A percentile compares a stretch with the other conserved stretches of the same genome.
Evolutionary conservation across 768 basidiomycete genomes (phyloP).

Genomic region (Leccinum variicolor): DNA sequence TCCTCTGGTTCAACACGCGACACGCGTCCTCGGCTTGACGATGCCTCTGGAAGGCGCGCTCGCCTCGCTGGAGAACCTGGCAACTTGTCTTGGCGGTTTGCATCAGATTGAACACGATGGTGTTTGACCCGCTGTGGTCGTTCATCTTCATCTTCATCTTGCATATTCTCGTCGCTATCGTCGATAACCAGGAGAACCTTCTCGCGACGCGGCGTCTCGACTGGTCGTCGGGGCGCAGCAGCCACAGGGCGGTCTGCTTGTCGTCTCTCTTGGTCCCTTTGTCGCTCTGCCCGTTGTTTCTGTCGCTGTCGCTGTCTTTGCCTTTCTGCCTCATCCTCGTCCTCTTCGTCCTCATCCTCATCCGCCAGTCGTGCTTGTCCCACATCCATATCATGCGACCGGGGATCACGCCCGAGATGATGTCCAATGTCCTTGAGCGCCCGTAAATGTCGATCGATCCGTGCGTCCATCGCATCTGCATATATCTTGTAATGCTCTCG

Average conservation of each 20-base stretch:
- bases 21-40: not conserved
- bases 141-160: slow-evolving; percentile 2
- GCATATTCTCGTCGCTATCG: not conserved
- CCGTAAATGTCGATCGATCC: slow-evolving; percentile 34
- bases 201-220: not conserved
- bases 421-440: slow-evolving; percentile 14
- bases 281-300: not conserved
- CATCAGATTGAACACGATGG: slow-evolving; percentile 7
- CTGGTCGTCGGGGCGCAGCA: not conserved
- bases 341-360: slow-evolving; percentile 7
- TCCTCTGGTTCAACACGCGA: not conserved
- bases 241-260: not conserved
- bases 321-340: slow-evolving; percentile 15
- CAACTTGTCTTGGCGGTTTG: not conserved
- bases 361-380: not conserved
- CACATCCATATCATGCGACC: slow-evolving; percentile 11
- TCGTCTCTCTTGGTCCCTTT: not conserved
- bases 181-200: not conserved
- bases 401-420: slow-evolving; percentile 22
- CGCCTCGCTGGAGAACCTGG: slow-evolving; percentile 2
- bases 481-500: slow-evolving; percentile 56
- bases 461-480: slow-evolving; percentile 35
- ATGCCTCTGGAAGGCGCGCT: not conserved
- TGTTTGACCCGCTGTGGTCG: slow-evolving; percentile 14
- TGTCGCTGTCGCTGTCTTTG: slow-evolving; percentile 4